A percentile compares a stretch with the other conserved stretches of the same genome.
Evolutionary conservation across 306 rosid genomes (phyloP).

Genomic region (Dicorynia guianensis): DNA sequence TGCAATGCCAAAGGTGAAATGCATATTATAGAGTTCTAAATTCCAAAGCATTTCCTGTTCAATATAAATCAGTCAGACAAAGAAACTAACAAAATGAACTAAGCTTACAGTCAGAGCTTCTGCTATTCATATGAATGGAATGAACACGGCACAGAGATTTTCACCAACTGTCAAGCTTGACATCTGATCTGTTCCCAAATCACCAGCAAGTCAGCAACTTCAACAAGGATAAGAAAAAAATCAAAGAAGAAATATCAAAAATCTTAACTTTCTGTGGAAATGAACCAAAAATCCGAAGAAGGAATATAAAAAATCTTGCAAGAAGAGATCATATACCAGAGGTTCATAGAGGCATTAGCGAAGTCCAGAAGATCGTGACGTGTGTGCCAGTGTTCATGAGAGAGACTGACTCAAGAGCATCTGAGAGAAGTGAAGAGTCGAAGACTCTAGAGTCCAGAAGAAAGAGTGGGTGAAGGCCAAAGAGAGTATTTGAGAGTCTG

Average conservation of each 20-base stretch:
- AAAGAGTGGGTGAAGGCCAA: too few relatives aligned
- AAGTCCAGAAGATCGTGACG: constrained; percentile 29
- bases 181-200: constrained; percentile 33
- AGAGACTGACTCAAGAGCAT: too few relatives aligned
- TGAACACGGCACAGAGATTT: constrained; percentile 50
- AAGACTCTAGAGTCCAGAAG: too few relatives aligned
- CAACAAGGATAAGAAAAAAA: not conserved
- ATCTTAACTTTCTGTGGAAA: not conserved
- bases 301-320: not conserved
- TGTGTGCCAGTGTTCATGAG: too few relatives aligned
- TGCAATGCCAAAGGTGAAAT: constrained; percentile 68
- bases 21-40: too few relatives aligned
- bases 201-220: too few relatives aligned
- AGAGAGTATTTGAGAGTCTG: too few relatives aligned
- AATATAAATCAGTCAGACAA: not conserved
- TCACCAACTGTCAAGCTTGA: constrained; percentile 56
- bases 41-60: not conserved
- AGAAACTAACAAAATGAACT: constrained; percentile 52
- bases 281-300: not conserved
- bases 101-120: constrained; percentile 52
- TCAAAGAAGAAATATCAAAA: not conserved
- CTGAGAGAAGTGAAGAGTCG: too few relatives aligned
- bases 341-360: constrained; percentile 17
- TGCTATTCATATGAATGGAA: constrained; percentile 50
- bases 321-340: constrained; percentile 34